A percentile compares a stretch with the other conserved stretches of the same genome.
These are phyloP conservation scores for Calocera cornea DNA, from an alignment of 768 basidiomycete genomes.

Conservation along the genomic window DNA sequence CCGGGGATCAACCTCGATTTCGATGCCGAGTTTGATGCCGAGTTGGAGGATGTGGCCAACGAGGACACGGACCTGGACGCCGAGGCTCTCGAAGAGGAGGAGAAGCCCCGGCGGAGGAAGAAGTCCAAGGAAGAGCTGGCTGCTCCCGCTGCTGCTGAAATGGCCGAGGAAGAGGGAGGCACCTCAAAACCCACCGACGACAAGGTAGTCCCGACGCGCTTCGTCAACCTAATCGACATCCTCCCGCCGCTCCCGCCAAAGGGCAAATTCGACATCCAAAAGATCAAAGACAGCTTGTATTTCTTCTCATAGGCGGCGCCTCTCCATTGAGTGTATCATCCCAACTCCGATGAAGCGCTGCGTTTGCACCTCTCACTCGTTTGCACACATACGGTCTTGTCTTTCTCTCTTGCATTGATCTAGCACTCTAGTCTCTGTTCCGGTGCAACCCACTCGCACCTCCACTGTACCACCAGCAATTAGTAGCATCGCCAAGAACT, in stretches of 20 bases:
- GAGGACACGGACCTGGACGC: no score
- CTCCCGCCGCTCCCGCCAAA: slow-evolving; percentile 72
- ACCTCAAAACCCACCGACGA: not conserved
- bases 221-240: slow-evolving; percentile 58
- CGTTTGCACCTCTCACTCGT: not conserved
- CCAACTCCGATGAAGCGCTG: not conserved
- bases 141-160: not conserved
- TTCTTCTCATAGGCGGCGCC: slow-evolving; percentile 66
- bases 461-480: not conserved
- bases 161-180: not conserved
- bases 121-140: slow-evolving; percentile 4
- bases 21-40: no score
- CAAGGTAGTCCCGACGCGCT: slow-evolving; percentile 23
- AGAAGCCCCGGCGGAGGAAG: no score
- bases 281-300: slow-evolving; percentile 69
- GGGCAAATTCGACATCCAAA: slow-evolving; percentile 71
- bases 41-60: no score
- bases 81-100: no score
- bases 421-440: not conserved
- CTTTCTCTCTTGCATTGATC: not conserved
- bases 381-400: not conserved
- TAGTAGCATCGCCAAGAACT: not conserved
- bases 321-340: not conserved
- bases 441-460: no score
- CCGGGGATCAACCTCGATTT: no score